Evolutionary conservation across 306 rosid species (phyloP).

Genomic region (Cicer yamashitae): DNA sequence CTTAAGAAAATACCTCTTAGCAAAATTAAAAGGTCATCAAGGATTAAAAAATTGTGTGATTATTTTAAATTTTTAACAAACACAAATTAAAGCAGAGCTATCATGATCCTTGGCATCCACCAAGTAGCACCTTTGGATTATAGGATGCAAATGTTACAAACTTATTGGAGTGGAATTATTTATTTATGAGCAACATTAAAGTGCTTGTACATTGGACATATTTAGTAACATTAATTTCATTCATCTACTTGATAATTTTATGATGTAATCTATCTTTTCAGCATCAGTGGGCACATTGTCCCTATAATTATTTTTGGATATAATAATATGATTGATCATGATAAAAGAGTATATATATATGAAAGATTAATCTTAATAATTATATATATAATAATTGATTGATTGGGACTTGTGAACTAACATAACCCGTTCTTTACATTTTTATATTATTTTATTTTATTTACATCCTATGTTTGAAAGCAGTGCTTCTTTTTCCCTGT

Average conservation of each 20-base stretch:
- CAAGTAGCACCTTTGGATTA: slow-evolving; percentile 34
- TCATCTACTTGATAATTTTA: slow-evolving; percentile 49
- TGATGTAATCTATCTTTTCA: slow-evolving; percentile 65
- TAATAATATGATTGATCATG: slow-evolving; percentile 39
- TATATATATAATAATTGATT: slow-evolving; percentile 18
- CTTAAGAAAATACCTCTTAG: slow-evolving; percentile 36
- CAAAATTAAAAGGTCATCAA: slow-evolving; percentile 47
- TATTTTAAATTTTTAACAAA: slow-evolving; percentile 37
- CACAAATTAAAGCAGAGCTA: background rate
- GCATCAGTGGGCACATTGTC: slow-evolving; percentile 45
- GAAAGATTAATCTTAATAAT: slow-evolving; percentile 26
- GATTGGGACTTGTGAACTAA: slow-evolving; percentile 55
- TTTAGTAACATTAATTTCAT: slow-evolving; percentile 39
- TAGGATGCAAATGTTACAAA: slow-evolving; percentile 42
- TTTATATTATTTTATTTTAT: slow-evolving; percentile 30
- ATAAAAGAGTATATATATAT: slow-evolving; percentile 37
- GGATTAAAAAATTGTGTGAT: slow-evolving; percentile 39
- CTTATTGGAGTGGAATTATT: slow-evolving; percentile 46
- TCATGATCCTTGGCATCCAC: slow-evolving; percentile 41
- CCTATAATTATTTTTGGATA: slow-evolving; percentile 17
- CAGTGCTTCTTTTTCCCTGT: slow-evolving; percentile 44
- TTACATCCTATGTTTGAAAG: slow-evolving; percentile 43
- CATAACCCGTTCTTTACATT: slow-evolving; percentile 57
- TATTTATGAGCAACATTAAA: slow-evolving; percentile 24
- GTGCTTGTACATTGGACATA: slow-evolving; percentile 73